Evolutionary conservation across 768 basidiomycete genomes (phyloP).

Genomic region (Mycena polygramma): DNA sequence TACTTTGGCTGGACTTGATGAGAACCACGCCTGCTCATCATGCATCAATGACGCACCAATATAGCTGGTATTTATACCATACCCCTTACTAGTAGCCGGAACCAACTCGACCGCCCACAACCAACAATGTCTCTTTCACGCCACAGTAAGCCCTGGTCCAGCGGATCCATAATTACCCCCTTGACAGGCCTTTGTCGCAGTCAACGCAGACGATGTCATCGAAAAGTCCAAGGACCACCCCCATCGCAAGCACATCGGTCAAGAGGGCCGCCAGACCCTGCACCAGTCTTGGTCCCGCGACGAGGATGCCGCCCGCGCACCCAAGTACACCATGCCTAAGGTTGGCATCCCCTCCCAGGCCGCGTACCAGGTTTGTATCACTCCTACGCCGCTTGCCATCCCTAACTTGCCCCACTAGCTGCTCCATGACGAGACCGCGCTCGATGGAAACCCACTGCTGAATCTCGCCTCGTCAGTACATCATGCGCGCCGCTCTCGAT

Average conservation of each 20-base stretch:
- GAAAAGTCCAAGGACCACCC: constrained; percentile 54
- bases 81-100: too few relatives aligned
- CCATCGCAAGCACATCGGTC: constrained; percentile 50
- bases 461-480: constrained; percentile 74
- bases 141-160: constrained; percentile 47
- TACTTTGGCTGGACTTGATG: constrained; percentile 5
- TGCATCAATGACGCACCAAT: constrained; percentile 9
- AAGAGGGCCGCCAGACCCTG: constrained; percentile 43
- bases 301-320: constrained; percentile 53
- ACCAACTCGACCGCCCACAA: not conserved
- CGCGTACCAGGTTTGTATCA: constrained; percentile 49
- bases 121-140: constrained; percentile 53
- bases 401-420: constrained; percentile 46
- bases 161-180: not conserved
- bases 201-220: constrained; percentile 67
- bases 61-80: constrained; percentile 9
- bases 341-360: constrained; percentile 58
- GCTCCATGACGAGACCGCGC: constrained; percentile 66
- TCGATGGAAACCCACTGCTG: constrained; percentile 70
- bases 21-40: not conserved
- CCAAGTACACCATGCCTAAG: constrained; percentile 62
- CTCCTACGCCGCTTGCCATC: too few relatives aligned
- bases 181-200: constrained; percentile 36
- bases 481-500: not conserved
- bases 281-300: constrained; percentile 57